Evolutionary conservation across 2,329 filamentous ascomycete species (phyloP).

Genomic region (Colletotrichum sublineola): DNA sequence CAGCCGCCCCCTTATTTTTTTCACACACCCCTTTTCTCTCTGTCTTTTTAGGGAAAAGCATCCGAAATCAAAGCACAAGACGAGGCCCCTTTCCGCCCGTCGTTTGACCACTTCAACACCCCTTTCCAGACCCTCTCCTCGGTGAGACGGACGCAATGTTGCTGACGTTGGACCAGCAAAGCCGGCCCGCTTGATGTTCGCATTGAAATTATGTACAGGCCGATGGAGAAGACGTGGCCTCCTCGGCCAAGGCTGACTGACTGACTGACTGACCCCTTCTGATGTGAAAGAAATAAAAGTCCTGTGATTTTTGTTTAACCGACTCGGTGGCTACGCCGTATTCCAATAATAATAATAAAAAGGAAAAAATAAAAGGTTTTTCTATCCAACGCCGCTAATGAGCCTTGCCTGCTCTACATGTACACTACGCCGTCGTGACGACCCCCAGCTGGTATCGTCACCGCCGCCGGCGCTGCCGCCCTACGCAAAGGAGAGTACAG

Average conservation of each 20-base stretch:
- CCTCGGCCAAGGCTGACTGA: background rate
- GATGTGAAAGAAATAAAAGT: background rate
- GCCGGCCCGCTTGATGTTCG: background rate
- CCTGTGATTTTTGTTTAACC: background rate
- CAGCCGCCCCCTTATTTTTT: background rate
- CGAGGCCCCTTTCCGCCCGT: background rate
- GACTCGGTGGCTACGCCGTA: conserved; percentile 3
- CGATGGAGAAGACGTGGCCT: background rate
- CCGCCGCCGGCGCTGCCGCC: background rate
- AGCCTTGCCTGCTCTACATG: conserved; percentile 22
- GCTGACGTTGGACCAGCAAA: background rate
- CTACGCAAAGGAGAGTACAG: background rate
- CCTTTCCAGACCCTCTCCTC: too few species aligned
- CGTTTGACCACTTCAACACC: background rate
- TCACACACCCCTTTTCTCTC: background rate
- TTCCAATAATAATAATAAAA: conserved; percentile 7
- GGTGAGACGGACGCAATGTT: background rate
- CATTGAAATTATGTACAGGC: conserved; percentile 1
- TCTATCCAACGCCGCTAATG: conserved; percentile 38
- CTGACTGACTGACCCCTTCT: background rate
- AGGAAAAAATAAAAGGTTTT: background rate
- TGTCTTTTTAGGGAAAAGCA: background rate
- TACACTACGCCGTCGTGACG: background rate
- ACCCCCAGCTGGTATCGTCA: background rate
- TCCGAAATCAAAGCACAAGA: background rate